Evolutionary conservation across 1,139 yeast species (phyloP).

Genomic region (Geotrichum carabidarum): DNA sequence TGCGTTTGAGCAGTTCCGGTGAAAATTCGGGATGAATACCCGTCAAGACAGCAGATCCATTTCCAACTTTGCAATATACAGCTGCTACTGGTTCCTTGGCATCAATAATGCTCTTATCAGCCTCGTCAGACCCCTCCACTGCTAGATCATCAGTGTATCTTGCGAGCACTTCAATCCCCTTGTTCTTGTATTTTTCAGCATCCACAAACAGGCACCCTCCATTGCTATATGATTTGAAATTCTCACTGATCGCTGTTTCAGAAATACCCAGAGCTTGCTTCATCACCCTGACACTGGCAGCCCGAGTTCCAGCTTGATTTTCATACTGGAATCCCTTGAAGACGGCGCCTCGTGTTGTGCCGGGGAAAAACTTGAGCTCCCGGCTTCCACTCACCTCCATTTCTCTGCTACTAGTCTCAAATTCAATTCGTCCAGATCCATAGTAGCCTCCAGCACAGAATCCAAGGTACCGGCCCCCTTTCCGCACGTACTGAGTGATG

Average conservation of each 20-base stretch:
- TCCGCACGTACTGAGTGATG: constrained; percentile 60
- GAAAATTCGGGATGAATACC: constrained; percentile 91
- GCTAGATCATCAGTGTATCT: constrained; percentile 48
- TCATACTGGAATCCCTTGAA: constrained; percentile 75
- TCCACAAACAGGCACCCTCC: constrained; percentile 87
- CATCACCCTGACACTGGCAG: constrained; percentile 47
- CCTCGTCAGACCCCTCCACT: constrained; percentile 42
- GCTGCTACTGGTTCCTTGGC: constrained; percentile 50
- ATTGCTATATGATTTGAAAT: constrained; percentile 54
- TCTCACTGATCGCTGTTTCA: background rate
- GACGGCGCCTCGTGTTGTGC: constrained; percentile 75
- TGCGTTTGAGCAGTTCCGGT: constrained; percentile 47
- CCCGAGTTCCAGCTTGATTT: constrained; percentile 67
- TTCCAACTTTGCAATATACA: constrained; percentile 63
- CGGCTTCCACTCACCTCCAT: constrained; percentile 83
- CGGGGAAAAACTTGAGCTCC: constrained; percentile 77
- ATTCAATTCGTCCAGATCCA: constrained; percentile 71
- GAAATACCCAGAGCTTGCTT: constrained; percentile 12
- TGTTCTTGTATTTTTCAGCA: constrained; percentile 48
- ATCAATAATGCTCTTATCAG: constrained; percentile 31
- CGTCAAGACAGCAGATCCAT: constrained; percentile 67
- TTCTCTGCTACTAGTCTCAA: constrained; percentile 63
- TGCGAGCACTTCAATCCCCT: constrained; percentile 66
- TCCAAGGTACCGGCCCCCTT: constrained; percentile 81
- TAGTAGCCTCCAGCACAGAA: constrained; percentile 95